Evolutionary conservation across 805 yeast genomes (phyloP), one percentile per base, ranked within the genome.

Genomic region (Alloascoidea africana): DNA sequence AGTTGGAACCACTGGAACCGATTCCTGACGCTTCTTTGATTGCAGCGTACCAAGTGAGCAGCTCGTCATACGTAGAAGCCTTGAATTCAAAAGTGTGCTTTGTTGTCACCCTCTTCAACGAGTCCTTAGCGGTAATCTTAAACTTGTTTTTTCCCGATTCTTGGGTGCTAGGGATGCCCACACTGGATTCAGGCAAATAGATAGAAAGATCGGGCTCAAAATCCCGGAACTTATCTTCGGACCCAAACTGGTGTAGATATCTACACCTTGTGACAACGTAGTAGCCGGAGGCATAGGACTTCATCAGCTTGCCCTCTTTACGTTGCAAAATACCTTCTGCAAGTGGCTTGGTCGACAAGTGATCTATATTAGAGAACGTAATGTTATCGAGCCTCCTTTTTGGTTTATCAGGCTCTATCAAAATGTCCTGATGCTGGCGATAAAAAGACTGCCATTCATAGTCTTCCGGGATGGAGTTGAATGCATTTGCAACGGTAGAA

Each of bases 241-340:
- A 56, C 40, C 62, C 63, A 51, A 65, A 69, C 43, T 66, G 70
- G 42, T 63, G 62, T 16, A 70, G 46, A 46, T 55, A 66, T 16
- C 63, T 56, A 1, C 70, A 46, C 18, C 62, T 65, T 4, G 74
- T 61, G 33, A 70, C 52, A 32, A 65, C 74, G 48, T 62, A 70
- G 44, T 58, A 62, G 4, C 56, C 58, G 5, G 68, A 52, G 37
- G 54, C 53, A 49, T 61, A 68, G 38, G 56, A 51, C 45, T 66
- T 65, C 38, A 56, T 48, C 18, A 70, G 41, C 27, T 54, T 51
- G 4, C 70, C 66, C 35, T 63, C 65, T 49, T 66, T 67, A 38
- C 66, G 62, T 44, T 55, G 53, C 32, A 70, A 49, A 17, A 58
- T 42, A 30, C 76, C 76, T 45, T 66, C 71, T 13, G 69, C 50